phyloP scores from a whole-genome alignment of 2,329 filamentous ascomycete genomes.

The Trichophyton schoenleinii region DNA sequence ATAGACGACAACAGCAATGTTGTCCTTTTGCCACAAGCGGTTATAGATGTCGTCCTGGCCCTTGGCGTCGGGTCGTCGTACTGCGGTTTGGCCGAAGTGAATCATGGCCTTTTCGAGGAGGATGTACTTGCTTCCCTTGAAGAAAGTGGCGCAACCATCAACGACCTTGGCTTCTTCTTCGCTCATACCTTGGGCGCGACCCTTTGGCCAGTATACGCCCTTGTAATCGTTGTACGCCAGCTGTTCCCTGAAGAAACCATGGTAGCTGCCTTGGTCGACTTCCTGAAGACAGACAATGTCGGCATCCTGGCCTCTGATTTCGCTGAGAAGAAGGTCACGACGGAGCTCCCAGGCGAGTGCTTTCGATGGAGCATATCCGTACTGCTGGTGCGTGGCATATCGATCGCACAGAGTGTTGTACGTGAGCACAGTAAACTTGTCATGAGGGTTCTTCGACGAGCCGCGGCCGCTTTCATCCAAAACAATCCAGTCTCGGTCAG shows the following conservation, averaged over 20 bases:
- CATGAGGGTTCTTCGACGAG: conserved; percentile 38
- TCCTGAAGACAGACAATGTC: conserved; percentile 92
- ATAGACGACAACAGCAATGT: conserved; percentile 85
- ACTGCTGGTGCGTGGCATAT: conserved; percentile 71
- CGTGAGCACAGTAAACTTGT: conserved; percentile 73
- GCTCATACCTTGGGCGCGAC: conserved; percentile 79
- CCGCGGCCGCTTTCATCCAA: conserved; percentile 43
- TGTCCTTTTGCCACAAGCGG: conserved; percentile 94
- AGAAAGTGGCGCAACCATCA: conserved; percentile 94
- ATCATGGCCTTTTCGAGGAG: conserved; percentile 88
- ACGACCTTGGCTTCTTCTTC: conserved; percentile 81
- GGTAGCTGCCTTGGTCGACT: conserved; percentile 81
- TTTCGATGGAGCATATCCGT: conserved; percentile 76
- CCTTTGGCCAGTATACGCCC: conserved; percentile 84
- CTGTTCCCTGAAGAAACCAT: conserved; percentile 78
- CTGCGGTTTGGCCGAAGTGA: conserved; percentile 81
- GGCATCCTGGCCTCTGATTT: conserved; percentile 64
- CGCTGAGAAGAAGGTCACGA: conserved; percentile 67
- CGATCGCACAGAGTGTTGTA: conserved; percentile 96
- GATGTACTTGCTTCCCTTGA: conserved; percentile 88
- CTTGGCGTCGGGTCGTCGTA: conserved; percentile 93
- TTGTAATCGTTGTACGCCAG: conserved; percentile 82
- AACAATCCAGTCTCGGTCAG: conserved; percentile 64
- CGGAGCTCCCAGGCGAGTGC: conserved; percentile 82
- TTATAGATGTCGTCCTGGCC: conserved; percentile 97